phyloP scores from a whole-genome alignment of 352 stramenopile genomes.

The Globisporangium spinosum region DNA sequence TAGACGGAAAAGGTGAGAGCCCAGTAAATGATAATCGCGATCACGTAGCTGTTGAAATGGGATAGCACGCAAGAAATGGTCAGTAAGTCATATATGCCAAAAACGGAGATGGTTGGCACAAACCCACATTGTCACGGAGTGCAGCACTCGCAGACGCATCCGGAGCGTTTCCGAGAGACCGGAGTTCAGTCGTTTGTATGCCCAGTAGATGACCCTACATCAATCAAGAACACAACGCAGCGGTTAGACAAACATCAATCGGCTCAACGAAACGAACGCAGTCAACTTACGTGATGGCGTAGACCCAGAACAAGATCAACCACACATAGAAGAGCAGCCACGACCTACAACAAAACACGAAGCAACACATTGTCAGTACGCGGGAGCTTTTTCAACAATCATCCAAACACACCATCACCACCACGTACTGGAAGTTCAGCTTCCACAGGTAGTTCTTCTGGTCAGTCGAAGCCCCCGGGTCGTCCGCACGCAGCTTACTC shows the following conservation, averaged over 20 bases:
- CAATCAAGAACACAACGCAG: not conserved
- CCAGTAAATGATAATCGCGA: slow-evolving; percentile 91
- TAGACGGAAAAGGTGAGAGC: slow-evolving; percentile 82
- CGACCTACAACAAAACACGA: slow-evolving; percentile 32
- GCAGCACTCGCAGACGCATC: slow-evolving; percentile 81
- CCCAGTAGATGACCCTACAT: slow-evolving; percentile 75
- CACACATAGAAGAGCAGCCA: slow-evolving; percentile 87
- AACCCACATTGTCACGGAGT: slow-evolving; percentile 85
- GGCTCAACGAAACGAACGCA: not conserved
- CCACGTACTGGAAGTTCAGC: slow-evolving; percentile 75
- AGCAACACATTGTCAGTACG: not conserved
- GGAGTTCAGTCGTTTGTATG: slow-evolving; percentile 74
- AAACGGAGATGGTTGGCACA: not conserved
- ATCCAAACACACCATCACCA: not conserved
- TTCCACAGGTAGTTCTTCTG: slow-evolving; percentile 72
- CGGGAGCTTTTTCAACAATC: not conserved
- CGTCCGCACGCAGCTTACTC: slow-evolving; percentile 39
- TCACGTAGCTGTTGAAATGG: slow-evolving; percentile 62
- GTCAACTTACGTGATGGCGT: slow-evolving; percentile 63
- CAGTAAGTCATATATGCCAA: not conserved
- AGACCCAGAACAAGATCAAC: slow-evolving; percentile 85
- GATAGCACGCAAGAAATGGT: not conserved
- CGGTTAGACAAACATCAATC: slow-evolving; percentile 4
- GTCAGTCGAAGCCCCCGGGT: slow-evolving; percentile 22
- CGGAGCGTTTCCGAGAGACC: slow-evolving; percentile 81